Evolutionary conservation across 1,284 basidiomycete species (phyloP), one percentile per base, ranked within the genome.

Genomic region (Ustilago crameri): DNA sequence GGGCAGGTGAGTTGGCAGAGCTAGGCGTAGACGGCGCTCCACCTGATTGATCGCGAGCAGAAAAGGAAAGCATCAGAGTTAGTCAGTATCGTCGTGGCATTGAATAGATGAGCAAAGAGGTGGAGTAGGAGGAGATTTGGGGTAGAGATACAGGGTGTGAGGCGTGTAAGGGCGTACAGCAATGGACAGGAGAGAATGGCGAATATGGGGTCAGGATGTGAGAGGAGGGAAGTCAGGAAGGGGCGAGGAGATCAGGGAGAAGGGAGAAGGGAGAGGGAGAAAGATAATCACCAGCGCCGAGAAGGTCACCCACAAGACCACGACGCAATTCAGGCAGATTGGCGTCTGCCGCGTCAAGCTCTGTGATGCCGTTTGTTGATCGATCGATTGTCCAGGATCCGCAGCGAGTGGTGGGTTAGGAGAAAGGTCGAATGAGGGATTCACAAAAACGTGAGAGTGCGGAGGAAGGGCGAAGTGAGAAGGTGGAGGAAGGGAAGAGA

Each of bases 221-320:
- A n/a, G n/a, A n/a, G n/a, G n/a, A n/a, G n/a, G n/a, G n/a, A n/a
- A n/a, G n/a, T n/a, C n/a, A n/a, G n/a, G n/a, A n/a, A n/a, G n/a
- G n/a, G n/a, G n/a, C n/a, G n/a, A n/a, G n/a, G n/a, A n/a, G n/a
- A n/a, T n/a, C n/a, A n/a, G n/a, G n/a, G n/a, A n/a, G n/a, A n/a
- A n/a, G n/a, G n/a, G n/a, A n/a, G 23, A 23, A 15, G 24, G 46
- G 32, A 12, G 24, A 42, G 53, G 32, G n/a, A 50, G 30, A 30
- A 51, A 43, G 60, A 70, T 70, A 70, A 51, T 70, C 57, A 70
- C 67, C 66, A 64, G 66, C 66, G 44, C 66, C 67, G 46, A 70
- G 26, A 47, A 70, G n/a, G 22, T 70, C 67, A 42, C 67, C 67
- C 23, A 70, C 53, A 22, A 70, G 43, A 38, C 67, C 67, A 24